Conservation (phyloP, 2,329 filamentous ascomycete genomes). For the Cladosporium sp. region DNA sequence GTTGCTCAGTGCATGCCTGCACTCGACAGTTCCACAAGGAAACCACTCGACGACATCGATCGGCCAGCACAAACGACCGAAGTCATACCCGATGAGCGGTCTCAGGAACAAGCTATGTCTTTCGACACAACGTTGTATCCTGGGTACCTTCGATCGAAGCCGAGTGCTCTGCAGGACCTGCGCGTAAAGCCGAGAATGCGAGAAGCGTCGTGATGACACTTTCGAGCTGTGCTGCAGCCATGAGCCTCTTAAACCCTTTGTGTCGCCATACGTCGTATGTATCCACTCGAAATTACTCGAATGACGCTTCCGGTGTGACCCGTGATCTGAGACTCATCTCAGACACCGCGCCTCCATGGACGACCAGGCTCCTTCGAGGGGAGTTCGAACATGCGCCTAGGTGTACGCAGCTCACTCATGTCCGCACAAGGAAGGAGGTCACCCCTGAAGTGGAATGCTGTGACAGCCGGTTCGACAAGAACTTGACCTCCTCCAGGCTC, state of each 20-base stretch:
- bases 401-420: not conserved
- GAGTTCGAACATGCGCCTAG: not conserved
- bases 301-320: not conserved
- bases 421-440: not conserved
- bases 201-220: too few relatives aligned
- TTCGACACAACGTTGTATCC: too few relatives aligned
- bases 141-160: too few relatives aligned
- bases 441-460: not conserved
- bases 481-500: not conserved
- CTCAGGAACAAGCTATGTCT: too few relatives aligned
- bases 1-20: not conserved
- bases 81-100: too few relatives aligned
- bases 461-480: not conserved
- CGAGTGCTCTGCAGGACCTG: too few relatives aligned
- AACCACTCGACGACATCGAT: too few relatives aligned
- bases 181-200: too few relatives aligned
- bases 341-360: not conserved
- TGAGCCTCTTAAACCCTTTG: not conserved
- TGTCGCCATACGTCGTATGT: not conserved
- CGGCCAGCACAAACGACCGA: too few relatives aligned
- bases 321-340: not conserved
- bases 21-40: not conserved
- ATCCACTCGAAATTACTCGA: not conserved
- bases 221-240: not conserved
- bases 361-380: not conserved